Percentiles rank a stretch among this genome's conserved stretches.
Evolutionary conservation across 768 basidiomycete genomes (phyloP).

Genomic region (Termitomyces sp.): DNA sequence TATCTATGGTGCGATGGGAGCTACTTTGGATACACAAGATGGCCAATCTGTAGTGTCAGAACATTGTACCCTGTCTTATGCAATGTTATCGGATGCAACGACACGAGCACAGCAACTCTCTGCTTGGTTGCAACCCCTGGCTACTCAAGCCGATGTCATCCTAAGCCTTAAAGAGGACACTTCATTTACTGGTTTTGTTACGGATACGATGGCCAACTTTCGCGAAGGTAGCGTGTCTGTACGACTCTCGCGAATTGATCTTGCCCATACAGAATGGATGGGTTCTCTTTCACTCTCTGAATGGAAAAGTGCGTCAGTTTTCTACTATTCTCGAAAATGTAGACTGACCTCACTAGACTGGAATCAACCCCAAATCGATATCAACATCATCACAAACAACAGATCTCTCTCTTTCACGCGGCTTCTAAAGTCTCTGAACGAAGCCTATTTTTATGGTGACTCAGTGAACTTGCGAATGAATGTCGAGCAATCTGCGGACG

Average conservation of each 20-base stretch:
- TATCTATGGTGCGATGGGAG: conserved; percentile 19
- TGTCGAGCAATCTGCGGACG: conserved; percentile 70
- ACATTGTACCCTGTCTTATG: conserved; percentile 17
- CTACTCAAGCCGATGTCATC: conserved; percentile 24
- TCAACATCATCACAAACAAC: conserved; percentile 75
- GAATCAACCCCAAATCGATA: conserved; percentile 62
- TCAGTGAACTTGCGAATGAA: conserved; percentile 59
- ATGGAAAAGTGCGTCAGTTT: conserved; percentile 42
- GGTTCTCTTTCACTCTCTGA: conserved; percentile 49
- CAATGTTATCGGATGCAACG: not conserved
- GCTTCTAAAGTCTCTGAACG: conserved; percentile 55
- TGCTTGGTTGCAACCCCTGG: conserved; percentile 27
- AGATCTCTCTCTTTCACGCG: conserved; percentile 67
- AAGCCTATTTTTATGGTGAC: conserved; percentile 66
- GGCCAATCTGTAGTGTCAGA: conserved; percentile 5
- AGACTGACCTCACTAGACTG: conserved; percentile 51
- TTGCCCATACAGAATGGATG: conserved; percentile 58
- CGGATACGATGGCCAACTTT: not conserved
- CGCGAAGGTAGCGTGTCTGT: conserved; percentile 28
- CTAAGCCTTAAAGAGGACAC: conserved; percentile 27
- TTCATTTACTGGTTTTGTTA: conserved; percentile 11
- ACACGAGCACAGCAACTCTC: conserved; percentile 2
- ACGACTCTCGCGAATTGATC: conserved; percentile 41
- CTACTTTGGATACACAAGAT: not conserved
- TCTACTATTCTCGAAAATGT: conserved; percentile 5